These are phyloP conservation scores for Adansonia digitata DNA, from an alignment of 345 rosid species.

Conservation along the genomic window DNA sequence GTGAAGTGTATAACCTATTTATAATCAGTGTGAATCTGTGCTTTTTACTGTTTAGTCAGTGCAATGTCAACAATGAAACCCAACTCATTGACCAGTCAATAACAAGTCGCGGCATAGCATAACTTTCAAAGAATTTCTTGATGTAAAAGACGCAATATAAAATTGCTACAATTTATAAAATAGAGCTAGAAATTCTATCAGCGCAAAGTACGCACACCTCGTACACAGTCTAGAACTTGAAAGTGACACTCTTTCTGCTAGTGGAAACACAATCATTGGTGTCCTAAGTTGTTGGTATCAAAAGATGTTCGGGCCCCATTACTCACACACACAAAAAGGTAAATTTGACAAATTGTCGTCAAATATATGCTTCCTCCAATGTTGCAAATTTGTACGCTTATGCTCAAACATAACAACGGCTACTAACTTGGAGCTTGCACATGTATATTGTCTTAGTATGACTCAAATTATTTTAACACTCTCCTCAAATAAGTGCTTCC, in stretches of 20 bases:
- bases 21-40: not conserved
- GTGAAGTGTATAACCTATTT: not conserved
- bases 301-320: not conserved
- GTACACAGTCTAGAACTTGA: not conserved
- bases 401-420: not conserved
- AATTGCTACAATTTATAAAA: not conserved
- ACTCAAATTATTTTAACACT: not conserved
- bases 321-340: not conserved
- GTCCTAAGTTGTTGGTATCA: not conserved
- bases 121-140: not conserved
- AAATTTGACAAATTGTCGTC: not conserved
- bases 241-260: not conserved
- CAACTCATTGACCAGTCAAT: not conserved
- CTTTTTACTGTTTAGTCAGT: not conserved
- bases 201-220: not conserved
- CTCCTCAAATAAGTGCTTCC: not conserved
- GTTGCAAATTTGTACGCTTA: not conserved
- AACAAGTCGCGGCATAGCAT: not conserved
- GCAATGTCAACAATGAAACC: not conserved
- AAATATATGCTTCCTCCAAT: not conserved
- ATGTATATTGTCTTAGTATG: not conserved
- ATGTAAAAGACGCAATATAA: not conserved
- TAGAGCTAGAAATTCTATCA: not conserved
- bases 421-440: not conserved
- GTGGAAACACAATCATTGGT: constrained; percentile 2